Base-by-base conservation (phyloP, 352 stramenopile species). In the Phytophthora kernoviae region DNA sequence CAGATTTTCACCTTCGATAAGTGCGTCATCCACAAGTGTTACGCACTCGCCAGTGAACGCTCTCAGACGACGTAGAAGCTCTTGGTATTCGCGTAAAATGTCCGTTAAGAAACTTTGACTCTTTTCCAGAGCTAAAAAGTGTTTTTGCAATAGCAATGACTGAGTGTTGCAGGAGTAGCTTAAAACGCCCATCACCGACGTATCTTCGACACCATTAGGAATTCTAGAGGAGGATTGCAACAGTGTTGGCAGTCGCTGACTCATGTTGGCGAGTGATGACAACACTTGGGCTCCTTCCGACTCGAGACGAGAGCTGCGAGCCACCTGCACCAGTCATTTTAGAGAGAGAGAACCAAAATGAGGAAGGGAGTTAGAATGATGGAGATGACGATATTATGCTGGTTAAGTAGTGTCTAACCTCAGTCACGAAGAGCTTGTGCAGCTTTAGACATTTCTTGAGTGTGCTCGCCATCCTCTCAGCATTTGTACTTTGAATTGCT, bases 121-220 rank as follows among this genome's bases (percentile, higher is more conserved):
- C 46, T 90, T 91, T 63, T 93, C 81, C 32, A 93, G 59, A 21
- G 79, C 62, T n/a, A 72, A 53, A 61, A 90, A 87, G 50, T 93
- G 84, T 52, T 82, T 84, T 21, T 79, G 68, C 45, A 88, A 64
- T 41, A 93, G 52, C 12, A 82, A 49, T 17, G 53, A 21, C 12
- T 74, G 77, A 12, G 74, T 65, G 39, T 81, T 62, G 40, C 24
- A n/a, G 10, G 62, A 76, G 58, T 65, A 73, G 20, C 42, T 54
- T 18, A 93, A 51, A 20, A 91, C 76, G 5, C 84, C 84, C 42
- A 88, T 59, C 2, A 67, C 51, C 15, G 11, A 39, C 24, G 24
- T 30, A 6, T 34, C 42, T 32, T 51, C 30, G 49, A 30, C 36
- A 2, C 6, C 50, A 45, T 26, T 15, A 2, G 4, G 10, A 33